These are phyloP conservation scores for Gonapodya sp. DNA, from an alignment of 192 early-diverging fungal genomes.

Conservation along the genomic window DNA sequence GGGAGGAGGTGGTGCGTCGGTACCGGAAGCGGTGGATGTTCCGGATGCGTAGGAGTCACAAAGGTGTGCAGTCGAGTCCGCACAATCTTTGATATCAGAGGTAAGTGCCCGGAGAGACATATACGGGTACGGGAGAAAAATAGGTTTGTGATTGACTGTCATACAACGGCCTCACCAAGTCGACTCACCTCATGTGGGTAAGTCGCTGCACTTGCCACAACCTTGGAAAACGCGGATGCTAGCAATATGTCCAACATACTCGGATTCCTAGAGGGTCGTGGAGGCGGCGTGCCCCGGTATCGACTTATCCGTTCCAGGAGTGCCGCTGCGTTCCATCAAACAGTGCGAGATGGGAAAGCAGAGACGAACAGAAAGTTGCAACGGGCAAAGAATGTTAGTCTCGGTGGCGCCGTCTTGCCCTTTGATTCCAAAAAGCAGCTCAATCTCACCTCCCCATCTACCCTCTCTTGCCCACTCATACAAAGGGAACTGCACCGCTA, in stretches of 20 bases:
- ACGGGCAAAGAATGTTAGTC: no score
- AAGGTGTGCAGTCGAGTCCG: slow-evolving; percentile 91
- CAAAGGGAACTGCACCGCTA: slow-evolving; percentile 89
- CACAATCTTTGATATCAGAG: slow-evolving; percentile 45
- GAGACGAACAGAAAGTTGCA: no score
- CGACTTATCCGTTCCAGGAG: neutral
- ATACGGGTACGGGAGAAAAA: no score
- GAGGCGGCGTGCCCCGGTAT: no score
- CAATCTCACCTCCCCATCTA: neutral
- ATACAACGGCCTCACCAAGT: neutral
- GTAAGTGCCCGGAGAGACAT: no score
- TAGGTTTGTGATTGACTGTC: no score
- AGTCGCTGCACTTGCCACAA: slow-evolving; percentile 76
- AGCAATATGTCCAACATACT: slow-evolving; percentile 51
- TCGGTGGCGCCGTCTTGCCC: no score
- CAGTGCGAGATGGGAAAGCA: neutral
- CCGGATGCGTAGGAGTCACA: slow-evolving; percentile 38
- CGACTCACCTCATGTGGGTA: slow-evolving; percentile 84
- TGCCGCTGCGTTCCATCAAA: neutral
- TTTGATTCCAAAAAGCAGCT: no score
- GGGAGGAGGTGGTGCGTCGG: slow-evolving; percentile 3
- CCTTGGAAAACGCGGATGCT: slow-evolving; percentile 77
- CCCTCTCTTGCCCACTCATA: slow-evolving; percentile 57
- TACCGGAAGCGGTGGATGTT: neutral
- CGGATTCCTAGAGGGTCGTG: no score